A percentile compares a stretch with the other conserved stretches of the same genome.
phyloP scores from a whole-genome alignment of 345 rosid species.

The Citrus inodora region DNA sequence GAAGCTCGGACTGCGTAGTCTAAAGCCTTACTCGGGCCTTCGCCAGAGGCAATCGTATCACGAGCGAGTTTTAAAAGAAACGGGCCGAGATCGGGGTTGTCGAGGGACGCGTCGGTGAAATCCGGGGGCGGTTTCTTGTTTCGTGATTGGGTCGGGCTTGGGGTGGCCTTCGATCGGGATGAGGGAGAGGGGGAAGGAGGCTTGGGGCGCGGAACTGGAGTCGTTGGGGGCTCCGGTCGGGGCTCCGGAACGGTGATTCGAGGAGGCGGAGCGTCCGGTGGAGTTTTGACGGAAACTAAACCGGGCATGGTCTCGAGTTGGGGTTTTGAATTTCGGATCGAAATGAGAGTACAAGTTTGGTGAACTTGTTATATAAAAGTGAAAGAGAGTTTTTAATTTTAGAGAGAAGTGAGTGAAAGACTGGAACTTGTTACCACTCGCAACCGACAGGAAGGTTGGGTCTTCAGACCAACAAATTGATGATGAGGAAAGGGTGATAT shows the following conservation, averaged over 20 bases:
- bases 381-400: background rate
- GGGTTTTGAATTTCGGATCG: background rate
- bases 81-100: slow-evolving; percentile 98
- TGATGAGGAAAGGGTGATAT: background rate
- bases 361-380: too few species aligned
- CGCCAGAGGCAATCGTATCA: slow-evolving; percentile 91
- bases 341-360: background rate
- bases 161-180: slow-evolving; percentile 34
- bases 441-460: slow-evolving; percentile 13
- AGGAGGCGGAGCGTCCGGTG: slow-evolving; percentile 65
- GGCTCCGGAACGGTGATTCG: slow-evolving; percentile 65
- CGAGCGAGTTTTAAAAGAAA: slow-evolving; percentile 94
- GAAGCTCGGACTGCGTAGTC: slow-evolving; percentile 93
- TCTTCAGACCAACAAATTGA: background rate
- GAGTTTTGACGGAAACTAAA: slow-evolving; percentile 79
- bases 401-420: slow-evolving; percentile 1
- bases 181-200: slow-evolving; percentile 77
- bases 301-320: slow-evolving; percentile 67
- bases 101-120: slow-evolving; percentile 72
- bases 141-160: slow-evolving; percentile 33
- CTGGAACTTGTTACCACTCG: slow-evolving; percentile 7
- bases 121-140: slow-evolving; percentile 73
- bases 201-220: slow-evolving; percentile 27
- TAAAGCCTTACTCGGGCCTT: slow-evolving; percentile 82
- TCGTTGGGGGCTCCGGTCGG: slow-evolving; percentile 32